Conservation (phyloP, 2,329 filamentous ascomycete species). For the Paraconiothyrium brasiliense region DNA sequence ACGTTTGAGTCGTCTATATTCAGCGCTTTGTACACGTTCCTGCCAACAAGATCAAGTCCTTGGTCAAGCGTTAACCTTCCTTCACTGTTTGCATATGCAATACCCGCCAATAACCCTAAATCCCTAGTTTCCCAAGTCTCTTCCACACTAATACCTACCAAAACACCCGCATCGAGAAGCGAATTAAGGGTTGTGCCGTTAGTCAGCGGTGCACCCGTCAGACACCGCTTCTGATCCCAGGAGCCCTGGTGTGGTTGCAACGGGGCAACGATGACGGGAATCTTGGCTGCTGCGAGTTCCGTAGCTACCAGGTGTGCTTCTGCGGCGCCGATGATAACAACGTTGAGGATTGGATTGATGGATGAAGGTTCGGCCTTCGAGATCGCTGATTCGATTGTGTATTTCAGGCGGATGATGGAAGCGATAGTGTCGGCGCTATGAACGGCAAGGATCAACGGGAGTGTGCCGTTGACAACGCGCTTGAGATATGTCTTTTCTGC, state of each 20-base stretch:
- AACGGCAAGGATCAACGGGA: constrained; percentile 66
- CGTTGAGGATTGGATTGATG: constrained; percentile 49
- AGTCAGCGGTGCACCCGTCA: constrained; percentile 72
- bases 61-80: constrained; percentile 64
- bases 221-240: constrained; percentile 70
- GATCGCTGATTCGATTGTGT: constrained; percentile 58
- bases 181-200: constrained; percentile 70
- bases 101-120: constrained; percentile 67
- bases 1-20: constrained; percentile 52
- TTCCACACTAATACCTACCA: constrained; percentile 65
- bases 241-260: constrained; percentile 63
- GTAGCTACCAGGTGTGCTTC: constrained; percentile 69
- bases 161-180: constrained; percentile 68
- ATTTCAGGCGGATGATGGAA: constrained; percentile 67
- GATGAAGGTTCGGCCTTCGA: constrained; percentile 34
- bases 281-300: constrained; percentile 65
- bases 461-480: constrained; percentile 63
- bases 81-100: constrained; percentile 65
- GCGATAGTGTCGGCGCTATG: constrained; percentile 72
- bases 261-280: constrained; percentile 69
- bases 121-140: constrained; percentile 72
- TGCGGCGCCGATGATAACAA: constrained; percentile 70
- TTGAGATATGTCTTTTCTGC: constrained; percentile 59
- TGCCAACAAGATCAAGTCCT: constrained; percentile 66
- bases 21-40: constrained; percentile 67